Base-by-base conservation (phyloP, 2,329 filamentous ascomycete species). In the Pseudocercospora cruenta region DNA sequence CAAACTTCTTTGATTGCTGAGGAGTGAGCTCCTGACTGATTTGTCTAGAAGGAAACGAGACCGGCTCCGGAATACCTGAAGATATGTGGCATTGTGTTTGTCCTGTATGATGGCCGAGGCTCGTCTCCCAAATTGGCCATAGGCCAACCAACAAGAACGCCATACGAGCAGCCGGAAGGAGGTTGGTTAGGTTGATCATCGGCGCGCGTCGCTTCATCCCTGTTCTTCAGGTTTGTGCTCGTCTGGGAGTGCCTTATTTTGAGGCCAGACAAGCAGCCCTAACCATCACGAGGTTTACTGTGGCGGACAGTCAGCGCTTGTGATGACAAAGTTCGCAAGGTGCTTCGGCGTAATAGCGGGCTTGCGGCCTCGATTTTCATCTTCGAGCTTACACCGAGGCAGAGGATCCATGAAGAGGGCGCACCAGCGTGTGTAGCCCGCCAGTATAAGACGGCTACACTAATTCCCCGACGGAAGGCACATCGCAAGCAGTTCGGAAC, bases 11-110 rank as follows among this genome's bases (percentile, higher is more conserved):
- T 28, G 2, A 19, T 22, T 16, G 12, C 2, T 54, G 7, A 54
- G 51, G 21, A 58, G 16, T 9, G 54, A n/a, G 36, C 31, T 58
- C 54, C 64, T 66, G 55, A 63, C 60, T 66, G 60, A 66, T 63
- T 54, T 16, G 12, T 58, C 6, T 63, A 64, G 60, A 61, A 67
- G 65, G 65, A 21, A 54, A 57, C 58, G 61, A 67, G 28, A 60
- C 65, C 49, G 65, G 65, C 12, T 63, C 65, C 33, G 65, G 65
- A 5, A 67, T 67, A 1, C 65, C 65, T 36, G 65, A 67, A 39
- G 61, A 67, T 51, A 64, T 67, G 61, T 67, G 65, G 65, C 65
- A 67, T 54, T 67, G 65, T 33, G 59, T 58, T 14, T 54, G 62
- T 33, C 65, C 65, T 5, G 61, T 61, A 4, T 67, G 43, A 67